These are phyloP conservation scores for Spathaspora boniae DNA, from an alignment of 805 yeast genomes.

Conservation along the genomic window DNA sequence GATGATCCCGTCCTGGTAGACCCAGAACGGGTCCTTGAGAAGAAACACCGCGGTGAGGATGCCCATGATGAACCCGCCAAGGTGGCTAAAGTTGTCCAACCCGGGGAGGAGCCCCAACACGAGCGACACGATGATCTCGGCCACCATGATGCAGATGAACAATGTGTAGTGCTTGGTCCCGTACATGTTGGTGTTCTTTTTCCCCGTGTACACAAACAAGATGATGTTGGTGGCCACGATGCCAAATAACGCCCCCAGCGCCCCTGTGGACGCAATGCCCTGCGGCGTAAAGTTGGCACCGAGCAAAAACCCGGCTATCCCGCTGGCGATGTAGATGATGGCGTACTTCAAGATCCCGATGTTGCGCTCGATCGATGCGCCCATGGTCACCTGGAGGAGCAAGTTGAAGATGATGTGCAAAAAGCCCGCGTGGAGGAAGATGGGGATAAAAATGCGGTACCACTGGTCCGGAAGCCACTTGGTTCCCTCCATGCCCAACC, in stretches of 20 bases:
- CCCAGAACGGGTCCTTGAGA: constrained; percentile 54
- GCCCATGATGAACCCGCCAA: constrained; percentile 72
- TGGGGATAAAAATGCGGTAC: constrained; percentile 68
- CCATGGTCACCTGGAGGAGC: constrained; percentile 58
- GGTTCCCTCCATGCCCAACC: constrained; percentile 31
- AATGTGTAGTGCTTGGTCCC: constrained; percentile 45
- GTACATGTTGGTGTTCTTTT: constrained; percentile 43
- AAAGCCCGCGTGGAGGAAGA: constrained; percentile 72
- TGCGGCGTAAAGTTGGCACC: constrained; percentile 69
- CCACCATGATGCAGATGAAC: constrained; percentile 45
- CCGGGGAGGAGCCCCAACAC: constrained; percentile 71
- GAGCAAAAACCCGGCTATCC: constrained; percentile 62
- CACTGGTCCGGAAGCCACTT: constrained; percentile 55
- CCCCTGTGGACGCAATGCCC: constrained; percentile 67
- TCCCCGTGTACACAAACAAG: constrained; percentile 51
- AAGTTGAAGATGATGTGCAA: constrained; percentile 64
- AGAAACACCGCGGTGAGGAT: constrained; percentile 45
- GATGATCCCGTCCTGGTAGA: constrained; percentile 37
- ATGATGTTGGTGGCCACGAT: constrained; percentile 60
- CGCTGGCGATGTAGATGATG: constrained; percentile 56
- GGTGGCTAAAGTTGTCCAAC: constrained; percentile 68
- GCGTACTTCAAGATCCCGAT: constrained; percentile 55
- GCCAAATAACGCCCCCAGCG: constrained; percentile 70
- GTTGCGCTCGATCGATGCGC: constrained; percentile 52
- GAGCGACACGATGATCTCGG: constrained; percentile 56